phyloP scores from a whole-genome alignment of 2,329 filamentous ascomycete species.

The Septoria linicola region DNA sequence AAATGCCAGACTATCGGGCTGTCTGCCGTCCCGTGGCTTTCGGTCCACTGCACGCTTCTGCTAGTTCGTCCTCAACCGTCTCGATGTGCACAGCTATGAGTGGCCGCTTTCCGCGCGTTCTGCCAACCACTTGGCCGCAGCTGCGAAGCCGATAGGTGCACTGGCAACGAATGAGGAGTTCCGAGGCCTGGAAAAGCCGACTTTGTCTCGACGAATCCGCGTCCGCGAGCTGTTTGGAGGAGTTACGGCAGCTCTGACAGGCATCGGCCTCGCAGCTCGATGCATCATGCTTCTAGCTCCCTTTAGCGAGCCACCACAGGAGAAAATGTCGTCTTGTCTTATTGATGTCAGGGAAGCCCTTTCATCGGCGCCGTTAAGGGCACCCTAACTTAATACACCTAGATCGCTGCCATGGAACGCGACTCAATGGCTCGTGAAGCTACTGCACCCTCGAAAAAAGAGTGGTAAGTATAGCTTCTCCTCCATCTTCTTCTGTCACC shows the following conservation, averaged over 20 bases:
- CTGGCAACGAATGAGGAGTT: constrained; percentile 7
- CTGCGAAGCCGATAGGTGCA: constrained; percentile 1
- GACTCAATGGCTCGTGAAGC: constrained; percentile 23
- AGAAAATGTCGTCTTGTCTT: constrained; percentile 4
- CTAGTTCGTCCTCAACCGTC: neutral
- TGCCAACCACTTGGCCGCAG: constrained; percentile 1
- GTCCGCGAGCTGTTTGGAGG: neutral
- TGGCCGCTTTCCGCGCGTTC: constrained; percentile 5
- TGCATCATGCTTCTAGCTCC: constrained; percentile 14
- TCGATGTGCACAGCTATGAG: neutral
- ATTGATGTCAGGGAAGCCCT: constrained; percentile 21
- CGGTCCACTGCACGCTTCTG: constrained; percentile 12
- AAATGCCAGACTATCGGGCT: constrained; percentile 2
- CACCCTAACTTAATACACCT: constrained; percentile 26
- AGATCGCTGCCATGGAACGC: constrained; percentile 25
- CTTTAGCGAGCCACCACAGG: constrained; percentile 11
- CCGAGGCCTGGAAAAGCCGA: neutral
- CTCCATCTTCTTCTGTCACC: constrained; percentile 7
- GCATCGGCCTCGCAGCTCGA: constrained; percentile 9
- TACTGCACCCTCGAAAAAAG: constrained; percentile 17
- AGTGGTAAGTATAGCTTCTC: constrained; percentile 12
- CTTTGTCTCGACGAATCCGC: neutral
- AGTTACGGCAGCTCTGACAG: constrained; percentile 3
- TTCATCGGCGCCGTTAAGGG: constrained; percentile 17
- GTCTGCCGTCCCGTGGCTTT: constrained; percentile 3